Evolutionary conservation across 345 rosid genomes (phyloP), one percentile per base, ranked within the genome.

Genomic region (Aethionema arabicum): DNA sequence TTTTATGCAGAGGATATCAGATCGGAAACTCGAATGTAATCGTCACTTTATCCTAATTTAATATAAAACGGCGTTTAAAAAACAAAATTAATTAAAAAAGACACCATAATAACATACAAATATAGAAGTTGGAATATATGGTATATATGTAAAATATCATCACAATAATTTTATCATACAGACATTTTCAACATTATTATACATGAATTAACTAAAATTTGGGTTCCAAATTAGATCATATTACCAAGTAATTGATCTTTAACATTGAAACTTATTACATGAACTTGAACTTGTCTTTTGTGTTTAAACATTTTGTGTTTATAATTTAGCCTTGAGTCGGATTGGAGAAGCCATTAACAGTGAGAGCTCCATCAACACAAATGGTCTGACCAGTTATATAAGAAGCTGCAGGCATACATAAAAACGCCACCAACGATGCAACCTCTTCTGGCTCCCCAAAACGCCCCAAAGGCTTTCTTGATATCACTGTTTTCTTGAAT

Each of bases 341-440:
- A 56, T 64, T 50, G n/a, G 66, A 55, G 46, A 81, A 77, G 32
- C 83, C 81, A 47, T 79, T 79, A 13, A 75, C 73, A 7, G 78
- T 58, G 32, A 74, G 21, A 52, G 86, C 89, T 52, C 84, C 89
- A 50, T 81, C 89, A 1, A 79, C 79, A 30, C 79, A 64, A 48
- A 81, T 81, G 68, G 78, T 68, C 58, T 87, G 88, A 30, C 88
- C 91, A 3, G 83, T 82, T 29, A 81, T 77, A 61, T 83, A 86
- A 29, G 92, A 83, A 36, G 89, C 80, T 9, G 78, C 82, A 3
- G 90, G 83, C 52, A 84, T 59, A 74, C 90, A 80, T 35, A 82
- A 66, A 62, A 71, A 80, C 11, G 72, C 82, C 43, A 72, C 87
- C n/a, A 72, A 9, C 1, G 74, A 52, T 5, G 87, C 72, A 2